Evolutionary conservation across 371 early-diverging fungal genomes (phyloP).

Genomic region (Capniomyces stellatus): DNA sequence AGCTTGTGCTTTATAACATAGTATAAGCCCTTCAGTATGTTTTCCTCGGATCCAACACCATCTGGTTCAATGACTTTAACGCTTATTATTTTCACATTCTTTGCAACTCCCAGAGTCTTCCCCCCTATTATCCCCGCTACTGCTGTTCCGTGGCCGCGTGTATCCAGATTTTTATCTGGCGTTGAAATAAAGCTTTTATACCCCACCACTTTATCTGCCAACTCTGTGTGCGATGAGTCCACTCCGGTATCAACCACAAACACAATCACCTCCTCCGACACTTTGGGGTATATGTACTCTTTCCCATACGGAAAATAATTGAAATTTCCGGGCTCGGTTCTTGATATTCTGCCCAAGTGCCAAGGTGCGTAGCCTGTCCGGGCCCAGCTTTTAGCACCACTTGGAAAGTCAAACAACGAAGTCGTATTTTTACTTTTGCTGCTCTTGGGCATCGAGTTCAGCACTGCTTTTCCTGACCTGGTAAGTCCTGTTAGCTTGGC

Average conservation of each 20-base stretch:
- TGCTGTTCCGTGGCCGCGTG: conserved; percentile 85
- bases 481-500: too few relatives aligned
- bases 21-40: conserved; percentile 58
- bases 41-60: conserved; percentile 63
- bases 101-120: conserved; percentile 76
- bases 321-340: not conserved
- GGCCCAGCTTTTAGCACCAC: not conserved
- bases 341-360: conserved; percentile 2
- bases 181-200: not conserved
- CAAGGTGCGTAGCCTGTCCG: not conserved
- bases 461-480: too few relatives aligned
- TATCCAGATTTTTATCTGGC: conserved; percentile 27
- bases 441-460: too few relatives aligned
- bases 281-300: not conserved
- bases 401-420: not conserved
- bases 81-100: conserved; percentile 70
- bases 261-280: not conserved
- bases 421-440: too few relatives aligned
- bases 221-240: not conserved
- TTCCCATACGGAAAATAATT: not conserved
- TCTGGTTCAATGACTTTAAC: conserved; percentile 82
- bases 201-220: not conserved
- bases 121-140: conserved; percentile 91
- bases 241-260: conserved; percentile 1
- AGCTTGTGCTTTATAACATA: conserved; percentile 27